Conservation (phyloP, 2,329 filamentous ascomycete genomes). For the Microdochium bolleyi region DNA sequence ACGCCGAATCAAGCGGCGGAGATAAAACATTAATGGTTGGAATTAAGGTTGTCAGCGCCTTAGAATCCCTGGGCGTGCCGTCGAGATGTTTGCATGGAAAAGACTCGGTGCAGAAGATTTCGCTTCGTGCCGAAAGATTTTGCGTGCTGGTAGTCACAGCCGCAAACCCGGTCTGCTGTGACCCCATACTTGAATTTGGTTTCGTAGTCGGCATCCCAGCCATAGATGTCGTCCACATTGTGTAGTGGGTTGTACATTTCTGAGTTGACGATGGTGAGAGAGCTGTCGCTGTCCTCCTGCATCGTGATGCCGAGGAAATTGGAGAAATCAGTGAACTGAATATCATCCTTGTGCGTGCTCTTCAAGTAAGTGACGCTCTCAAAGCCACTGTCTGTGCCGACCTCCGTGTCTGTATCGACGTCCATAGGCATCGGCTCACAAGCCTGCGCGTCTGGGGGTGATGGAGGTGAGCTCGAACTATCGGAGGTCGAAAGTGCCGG, state of each 20-base stretch:
- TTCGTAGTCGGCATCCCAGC: conserved; percentile 44
- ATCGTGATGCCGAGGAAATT: conserved; percentile 27
- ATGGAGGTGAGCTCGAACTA: conserved; percentile 7
- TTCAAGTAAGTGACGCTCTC: conserved; percentile 14
- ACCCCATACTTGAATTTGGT: background rate
- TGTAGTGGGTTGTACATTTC: conserved; percentile 14
- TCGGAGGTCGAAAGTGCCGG: conserved; percentile 4
- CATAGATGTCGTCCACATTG: conserved; percentile 35
- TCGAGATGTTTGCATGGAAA: background rate
- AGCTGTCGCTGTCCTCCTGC: conserved; percentile 16
- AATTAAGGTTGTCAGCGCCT: background rate
- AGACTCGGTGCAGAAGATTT: background rate
- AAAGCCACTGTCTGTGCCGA: conserved; percentile 8
- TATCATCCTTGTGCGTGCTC: background rate
- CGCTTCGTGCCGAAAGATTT: background rate
- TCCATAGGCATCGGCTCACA: conserved; percentile 4
- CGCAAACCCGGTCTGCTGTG: background rate
- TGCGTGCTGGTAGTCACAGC: background rate
- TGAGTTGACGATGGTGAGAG: conserved; percentile 16
- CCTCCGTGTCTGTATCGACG: conserved; percentile 16
- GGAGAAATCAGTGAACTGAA: conserved; percentile 27
- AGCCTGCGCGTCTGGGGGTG: conserved; percentile 10
- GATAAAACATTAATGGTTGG: background rate
- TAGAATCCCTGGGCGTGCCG: background rate
- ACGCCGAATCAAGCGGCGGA: background rate